Conservation (phyloP, 106 monocot genomes). For the Gastrodia elata region DNA sequence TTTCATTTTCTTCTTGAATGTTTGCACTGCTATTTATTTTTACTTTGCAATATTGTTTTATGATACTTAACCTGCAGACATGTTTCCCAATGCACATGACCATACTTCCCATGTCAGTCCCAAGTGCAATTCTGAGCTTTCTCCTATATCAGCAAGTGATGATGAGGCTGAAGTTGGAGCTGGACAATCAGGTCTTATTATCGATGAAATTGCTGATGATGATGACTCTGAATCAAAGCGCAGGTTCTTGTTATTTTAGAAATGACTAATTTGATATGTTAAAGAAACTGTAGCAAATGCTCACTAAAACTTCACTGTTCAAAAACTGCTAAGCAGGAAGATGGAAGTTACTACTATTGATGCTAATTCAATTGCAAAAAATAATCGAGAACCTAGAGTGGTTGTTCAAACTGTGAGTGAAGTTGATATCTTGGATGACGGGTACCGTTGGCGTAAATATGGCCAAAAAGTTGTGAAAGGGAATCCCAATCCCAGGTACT, state of each 20-base stretch:
- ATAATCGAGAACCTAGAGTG: constrained; percentile 82
- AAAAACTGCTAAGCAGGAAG: constrained; percentile 43
- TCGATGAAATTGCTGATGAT: constrained; percentile 44
- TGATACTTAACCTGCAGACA: constrained; percentile 34
- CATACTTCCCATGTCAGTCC: constrained; percentile 21
- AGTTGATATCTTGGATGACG: constrained; percentile 97
- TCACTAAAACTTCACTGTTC: background rate
- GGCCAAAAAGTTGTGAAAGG: constrained; percentile 99
- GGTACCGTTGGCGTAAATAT: constrained; percentile 98
- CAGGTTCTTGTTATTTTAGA: constrained; percentile 40
- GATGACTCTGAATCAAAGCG: constrained; percentile 84
- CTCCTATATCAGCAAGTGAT: constrained; percentile 49
- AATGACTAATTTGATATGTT: constrained; percentile 2
- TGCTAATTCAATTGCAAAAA: constrained; percentile 41
- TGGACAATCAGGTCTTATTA: constrained; percentile 25
- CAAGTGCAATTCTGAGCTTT: constrained; percentile 33
- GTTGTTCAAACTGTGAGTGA: constrained; percentile 99
- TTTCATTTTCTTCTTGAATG: background rate
- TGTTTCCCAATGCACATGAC: constrained; percentile 24
- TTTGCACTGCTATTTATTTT: background rate
- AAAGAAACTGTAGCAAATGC: background rate
- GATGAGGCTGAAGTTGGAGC: constrained; percentile 52
- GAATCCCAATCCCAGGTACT: constrained; percentile 91
- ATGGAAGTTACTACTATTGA: constrained; percentile 42
- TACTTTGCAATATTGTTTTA: background rate